Conservation (phyloP, 345 rosid genomes). For the Brassica incana region DNA sequence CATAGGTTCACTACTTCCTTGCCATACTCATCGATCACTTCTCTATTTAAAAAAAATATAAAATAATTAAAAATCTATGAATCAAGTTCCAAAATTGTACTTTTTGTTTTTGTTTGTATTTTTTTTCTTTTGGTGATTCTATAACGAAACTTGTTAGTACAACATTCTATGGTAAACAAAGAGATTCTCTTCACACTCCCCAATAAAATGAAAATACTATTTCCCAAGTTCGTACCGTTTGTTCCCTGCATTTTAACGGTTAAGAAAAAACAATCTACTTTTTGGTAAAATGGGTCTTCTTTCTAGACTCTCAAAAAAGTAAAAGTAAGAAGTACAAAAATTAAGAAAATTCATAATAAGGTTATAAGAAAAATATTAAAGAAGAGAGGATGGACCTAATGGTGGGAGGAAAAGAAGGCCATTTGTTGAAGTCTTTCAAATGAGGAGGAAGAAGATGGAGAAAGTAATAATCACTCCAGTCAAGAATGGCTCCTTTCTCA, state of each 20-base stretch:
- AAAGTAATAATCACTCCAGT: slow-evolving; percentile 91
- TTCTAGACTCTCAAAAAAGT: background rate
- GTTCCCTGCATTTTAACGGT: background rate
- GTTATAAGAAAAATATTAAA: background rate
- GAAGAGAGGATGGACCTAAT: slow-evolving; percentile 53
- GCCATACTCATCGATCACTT: slow-evolving; percentile 71
- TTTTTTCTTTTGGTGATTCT: background rate
- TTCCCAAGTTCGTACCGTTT: background rate
- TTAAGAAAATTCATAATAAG: background rate
- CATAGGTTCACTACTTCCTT: slow-evolving; percentile 57
- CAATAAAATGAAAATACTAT: background rate
- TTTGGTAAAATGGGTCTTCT: background rate
- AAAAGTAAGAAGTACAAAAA: background rate
- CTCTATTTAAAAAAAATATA: slow-evolving; percentile 43
- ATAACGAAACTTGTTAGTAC: background rate
- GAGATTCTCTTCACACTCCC: background rate
- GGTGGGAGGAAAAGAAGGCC: slow-evolving; percentile 69
- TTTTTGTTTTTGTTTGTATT: background rate
- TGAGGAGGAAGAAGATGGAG: slow-evolving; percentile 71
- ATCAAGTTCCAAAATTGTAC: background rate
- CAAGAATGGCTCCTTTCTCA: slow-evolving; percentile 84
- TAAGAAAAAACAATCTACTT: background rate
- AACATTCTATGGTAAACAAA: background rate
- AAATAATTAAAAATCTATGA: background rate
- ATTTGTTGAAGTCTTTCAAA: slow-evolving; percentile 65